A percentile compares a stretch with the other conserved stretches of the same genome.
These are phyloP conservation scores for Sphaerulina vaccinii DNA, from an alignment of 2,329 filamentous ascomycete genomes.

Conservation along the genomic window DNA sequence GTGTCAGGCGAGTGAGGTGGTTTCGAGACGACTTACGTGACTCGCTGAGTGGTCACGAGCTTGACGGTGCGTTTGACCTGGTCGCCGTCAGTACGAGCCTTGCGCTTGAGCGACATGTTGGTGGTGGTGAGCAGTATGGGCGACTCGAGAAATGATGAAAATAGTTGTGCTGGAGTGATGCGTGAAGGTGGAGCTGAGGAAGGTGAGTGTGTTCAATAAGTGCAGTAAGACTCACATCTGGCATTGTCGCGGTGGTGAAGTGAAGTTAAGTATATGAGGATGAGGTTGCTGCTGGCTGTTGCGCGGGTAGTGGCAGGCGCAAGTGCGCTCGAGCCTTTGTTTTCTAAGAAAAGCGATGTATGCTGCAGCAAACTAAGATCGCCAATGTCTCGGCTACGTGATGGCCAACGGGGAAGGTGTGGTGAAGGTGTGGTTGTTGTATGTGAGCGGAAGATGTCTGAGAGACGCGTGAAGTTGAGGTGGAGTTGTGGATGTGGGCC, in stretches of 20 bases:
- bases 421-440: background rate
- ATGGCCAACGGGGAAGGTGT: background rate
- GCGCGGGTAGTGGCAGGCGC: slow-evolving; percentile 20
- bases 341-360: slow-evolving; percentile 4
- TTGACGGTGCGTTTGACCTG: slow-evolving; percentile 75
- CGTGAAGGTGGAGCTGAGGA: background rate
- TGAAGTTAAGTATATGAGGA: slow-evolving; percentile 4
- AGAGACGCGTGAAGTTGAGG: background rate
- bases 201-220: background rate
- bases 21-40: slow-evolving; percentile 63
- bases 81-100: slow-evolving; percentile 13
- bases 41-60: slow-evolving; percentile 86
- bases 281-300: slow-evolving; percentile 16
- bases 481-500: too few relatives aligned
- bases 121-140: background rate
- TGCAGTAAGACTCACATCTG: slow-evolving; percentile 38
- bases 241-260: slow-evolving; percentile 32
- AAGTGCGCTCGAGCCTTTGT: slow-evolving; percentile 20
- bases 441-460: background rate
- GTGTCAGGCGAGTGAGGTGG: background rate
- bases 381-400: slow-evolving; percentile 9
- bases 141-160: background rate
- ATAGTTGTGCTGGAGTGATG: background rate
- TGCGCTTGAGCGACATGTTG: slow-evolving; percentile 10
- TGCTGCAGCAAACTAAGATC: slow-evolving; percentile 18